These are phyloP conservation scores for Ceratobasidium sp. DNA, from an alignment of 1,284 basidiomycete species.

Conservation along the genomic window DNA sequence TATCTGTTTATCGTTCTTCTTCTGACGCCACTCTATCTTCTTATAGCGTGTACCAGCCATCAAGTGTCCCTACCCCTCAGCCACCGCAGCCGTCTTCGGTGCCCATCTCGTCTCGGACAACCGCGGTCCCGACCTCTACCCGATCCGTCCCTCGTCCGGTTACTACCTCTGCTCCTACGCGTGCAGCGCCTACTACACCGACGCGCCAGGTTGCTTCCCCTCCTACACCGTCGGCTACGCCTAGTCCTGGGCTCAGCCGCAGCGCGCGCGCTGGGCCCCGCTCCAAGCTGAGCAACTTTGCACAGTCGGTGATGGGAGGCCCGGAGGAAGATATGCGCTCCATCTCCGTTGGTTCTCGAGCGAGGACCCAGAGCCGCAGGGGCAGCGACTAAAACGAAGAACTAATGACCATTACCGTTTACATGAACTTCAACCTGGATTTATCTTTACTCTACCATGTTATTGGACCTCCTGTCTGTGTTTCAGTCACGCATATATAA, in stretches of 20 bases:
- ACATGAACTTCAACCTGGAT: not conserved
- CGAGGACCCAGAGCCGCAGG: not conserved
- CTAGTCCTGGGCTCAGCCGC: constrained; percentile 11
- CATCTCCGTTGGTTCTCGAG: constrained; percentile 16
- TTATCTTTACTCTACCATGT: not conserved
- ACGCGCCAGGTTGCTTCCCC: not conserved
- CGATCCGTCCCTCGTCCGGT: constrained; percentile 23
- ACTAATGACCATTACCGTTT: constrained; percentile 9
- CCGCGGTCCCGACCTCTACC: constrained; percentile 6
- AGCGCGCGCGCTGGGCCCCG: constrained; percentile 28
- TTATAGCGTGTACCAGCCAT: constrained; percentile 43
- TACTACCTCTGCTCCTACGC: no score
- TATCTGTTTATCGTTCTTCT: not conserved
- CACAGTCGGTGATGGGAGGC: not conserved
- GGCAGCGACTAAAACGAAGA: constrained; percentile 25
- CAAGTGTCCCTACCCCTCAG: constrained; percentile 24
- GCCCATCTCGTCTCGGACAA: not conserved
- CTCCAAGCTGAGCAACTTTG: constrained; percentile 32
- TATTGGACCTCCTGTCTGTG: constrained; percentile 8
- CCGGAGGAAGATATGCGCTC: constrained; percentile 31
- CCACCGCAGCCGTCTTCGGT: constrained; percentile 30
- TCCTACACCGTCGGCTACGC: constrained; percentile 5
- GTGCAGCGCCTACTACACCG: constrained; percentile 3
- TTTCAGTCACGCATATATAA: constrained; percentile 34
- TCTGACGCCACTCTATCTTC: constrained; percentile 24